Evolutionary conservation across 2,329 filamentous ascomycete genomes (phyloP).

Genomic region (Trichoderma asperellum): DNA sequence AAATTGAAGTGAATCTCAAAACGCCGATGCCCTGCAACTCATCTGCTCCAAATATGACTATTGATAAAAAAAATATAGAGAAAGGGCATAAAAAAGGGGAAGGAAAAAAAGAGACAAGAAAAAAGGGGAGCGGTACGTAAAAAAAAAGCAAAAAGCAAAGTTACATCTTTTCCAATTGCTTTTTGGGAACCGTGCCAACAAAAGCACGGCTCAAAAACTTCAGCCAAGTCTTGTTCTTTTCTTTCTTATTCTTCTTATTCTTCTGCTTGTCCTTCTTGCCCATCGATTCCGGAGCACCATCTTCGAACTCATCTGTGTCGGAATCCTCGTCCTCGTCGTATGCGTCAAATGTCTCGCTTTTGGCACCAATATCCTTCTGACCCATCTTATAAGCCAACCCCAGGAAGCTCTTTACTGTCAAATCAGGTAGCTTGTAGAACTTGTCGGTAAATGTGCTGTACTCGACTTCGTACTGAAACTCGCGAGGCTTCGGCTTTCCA

Average conservation of each 20-base stretch:
- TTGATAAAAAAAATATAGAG: neutral
- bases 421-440: constrained; percentile 74
- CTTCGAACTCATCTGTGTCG: constrained; percentile 36
- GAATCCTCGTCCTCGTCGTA: constrained; percentile 37
- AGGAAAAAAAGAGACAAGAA: neutral
- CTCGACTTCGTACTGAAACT: constrained; percentile 78
- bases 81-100: too few relatives aligned
- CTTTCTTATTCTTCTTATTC: constrained; percentile 54
- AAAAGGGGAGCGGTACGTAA: neutral
- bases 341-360: constrained; percentile 29
- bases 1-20: neutral
- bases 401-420: constrained; percentile 83
- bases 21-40: constrained; percentile 8
- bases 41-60: neutral
- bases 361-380: constrained; percentile 31
- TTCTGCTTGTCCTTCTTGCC: constrained; percentile 46
- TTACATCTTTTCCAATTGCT: constrained; percentile 62
- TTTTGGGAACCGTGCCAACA: constrained; percentile 69
- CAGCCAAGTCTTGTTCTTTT: constrained; percentile 71
- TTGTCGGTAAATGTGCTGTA: constrained; percentile 82
- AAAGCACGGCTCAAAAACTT: constrained; percentile 80
- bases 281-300: constrained; percentile 46
- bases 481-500: constrained; percentile 59
- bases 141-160: neutral
- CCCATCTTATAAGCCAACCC: constrained; percentile 81